Evolutionary conservation across 2,329 filamentous ascomycete genomes (phyloP), one percentile per base, ranked within the genome.

Genomic region (Nemania serpens): DNA sequence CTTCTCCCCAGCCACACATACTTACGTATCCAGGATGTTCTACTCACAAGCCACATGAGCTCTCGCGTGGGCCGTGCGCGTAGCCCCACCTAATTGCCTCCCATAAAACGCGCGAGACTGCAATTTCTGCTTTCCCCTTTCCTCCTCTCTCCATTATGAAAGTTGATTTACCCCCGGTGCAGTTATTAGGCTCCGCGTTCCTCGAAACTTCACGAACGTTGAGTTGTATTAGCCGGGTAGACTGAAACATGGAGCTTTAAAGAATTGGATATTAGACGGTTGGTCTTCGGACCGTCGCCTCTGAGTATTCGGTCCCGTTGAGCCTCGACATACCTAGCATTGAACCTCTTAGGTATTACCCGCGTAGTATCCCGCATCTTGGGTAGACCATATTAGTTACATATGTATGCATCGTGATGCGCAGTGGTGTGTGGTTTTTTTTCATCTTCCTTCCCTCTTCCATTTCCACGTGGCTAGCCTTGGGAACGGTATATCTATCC

Each of bases 221-320:
- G 79, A 78, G 84, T 85, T 86, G 84, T 81, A 82, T 80, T 77
- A 78, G 71, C 80, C 78, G 83, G 84, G 84, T 74, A 86, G 81
- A 87, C 74, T 63, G 74, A 80, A 81, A 75, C 71, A 66, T 80
- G 84, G 81, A 78, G 82, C 83, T 85, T 85, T 75, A 77, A 86
- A 86, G 84, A 86, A 87, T 86, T 85, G 83, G 80, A 76, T 81
- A 83, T 78, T 83, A 81, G 80, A 77, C 71, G 69, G 64, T 33
- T 48, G 25, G 52, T 67, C 62, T 59, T 63, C 46, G 60, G 59
- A 67, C 45, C 20, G 57, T 63, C 64, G 71, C 68, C 71, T 71
- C 66, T 84, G 74, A 77, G 71, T 82, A 78, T 79, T 79, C 83
- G 81, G 81, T 86, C 83, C 84, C 84, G 84, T 87, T 85, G 82